phyloP scores from a whole-genome alignment of 176 grass and related monocot genomes.

The Sorghum bicolor region DNA sequence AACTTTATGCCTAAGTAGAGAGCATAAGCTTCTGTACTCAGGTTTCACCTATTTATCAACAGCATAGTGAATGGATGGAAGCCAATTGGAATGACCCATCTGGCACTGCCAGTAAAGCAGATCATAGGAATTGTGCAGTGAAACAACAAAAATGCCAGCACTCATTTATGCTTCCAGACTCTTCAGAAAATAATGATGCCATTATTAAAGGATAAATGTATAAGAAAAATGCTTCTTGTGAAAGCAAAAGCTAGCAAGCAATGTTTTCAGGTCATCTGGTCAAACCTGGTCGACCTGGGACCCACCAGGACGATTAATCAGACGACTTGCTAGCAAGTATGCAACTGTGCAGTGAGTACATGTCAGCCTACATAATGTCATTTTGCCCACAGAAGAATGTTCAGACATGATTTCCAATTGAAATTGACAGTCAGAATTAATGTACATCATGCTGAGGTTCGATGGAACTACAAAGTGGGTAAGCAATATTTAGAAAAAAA shows the following conservation, averaged over 20 bases:
- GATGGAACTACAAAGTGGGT: not conserved
- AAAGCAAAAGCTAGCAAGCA: constrained; percentile 1
- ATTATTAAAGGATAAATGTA: not conserved
- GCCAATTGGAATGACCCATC: constrained; percentile 20
- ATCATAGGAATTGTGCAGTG: not conserved
- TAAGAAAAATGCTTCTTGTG: not conserved
- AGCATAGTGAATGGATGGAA: not conserved
- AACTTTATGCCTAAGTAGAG: not conserved
- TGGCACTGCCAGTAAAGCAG: constrained; percentile 1
- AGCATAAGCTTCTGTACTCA: not conserved
- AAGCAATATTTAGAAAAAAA: not conserved
- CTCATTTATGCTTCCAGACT: not conserved
- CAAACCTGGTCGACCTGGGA: no score
- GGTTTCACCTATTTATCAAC: constrained; percentile 8
- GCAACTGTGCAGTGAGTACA: not conserved
- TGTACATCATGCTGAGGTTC: not conserved
- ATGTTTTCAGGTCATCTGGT: no score
- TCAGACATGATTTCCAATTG: not conserved
- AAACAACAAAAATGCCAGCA: not conserved
- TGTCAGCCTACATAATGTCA: not conserved
- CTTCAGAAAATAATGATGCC: not conserved
- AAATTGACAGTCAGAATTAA: not conserved
- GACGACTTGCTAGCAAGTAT: not conserved
- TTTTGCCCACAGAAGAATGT: not conserved
- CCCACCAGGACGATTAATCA: no score